Evolutionary conservation across 345 rosid species (phyloP).

Genomic region (Syzygium aromaticum): DNA sequence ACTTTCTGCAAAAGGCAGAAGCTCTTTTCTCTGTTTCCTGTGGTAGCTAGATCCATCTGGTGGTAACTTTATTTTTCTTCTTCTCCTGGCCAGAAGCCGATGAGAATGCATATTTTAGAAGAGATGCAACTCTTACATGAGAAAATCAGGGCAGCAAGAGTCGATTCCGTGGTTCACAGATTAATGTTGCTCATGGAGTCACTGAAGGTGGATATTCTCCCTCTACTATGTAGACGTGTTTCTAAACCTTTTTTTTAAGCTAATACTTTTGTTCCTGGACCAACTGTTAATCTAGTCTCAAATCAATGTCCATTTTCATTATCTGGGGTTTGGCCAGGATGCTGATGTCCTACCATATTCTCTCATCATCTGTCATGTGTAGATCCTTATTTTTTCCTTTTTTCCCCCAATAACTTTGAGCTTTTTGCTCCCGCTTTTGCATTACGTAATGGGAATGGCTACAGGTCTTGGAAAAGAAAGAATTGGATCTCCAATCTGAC

Average conservation of each 20-base stretch:
- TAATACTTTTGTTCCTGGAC: not conserved
- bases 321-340: not conserved
- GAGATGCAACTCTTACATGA: slow-evolving; percentile 29
- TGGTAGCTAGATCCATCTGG: not conserved
- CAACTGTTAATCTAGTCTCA: not conserved
- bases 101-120: slow-evolving; percentile 17
- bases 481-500: slow-evolving; percentile 28
- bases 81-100: slow-evolving; percentile 25
- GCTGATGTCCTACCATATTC: not conserved
- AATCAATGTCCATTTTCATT: not conserved
- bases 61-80: not conserved
- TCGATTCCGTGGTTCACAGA: slow-evolving; percentile 24
- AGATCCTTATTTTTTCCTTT: not conserved
- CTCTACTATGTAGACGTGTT: not conserved
- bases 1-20: not conserved
- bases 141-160: slow-evolving; percentile 20
- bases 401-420: not conserved
- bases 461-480: slow-evolving; percentile 48
- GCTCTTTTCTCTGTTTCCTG: not conserved
- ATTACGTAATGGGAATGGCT: not conserved
- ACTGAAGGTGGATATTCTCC: slow-evolving; percentile 26
- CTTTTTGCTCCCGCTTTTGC: not conserved
- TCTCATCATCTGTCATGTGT: not conserved
- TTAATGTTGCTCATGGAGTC: slow-evolving; percentile 33
- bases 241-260: not conserved